Evolutionary conservation across 129 eudicot species (phyloP).

Genomic region (carrot (Daucus carota)): DNA sequence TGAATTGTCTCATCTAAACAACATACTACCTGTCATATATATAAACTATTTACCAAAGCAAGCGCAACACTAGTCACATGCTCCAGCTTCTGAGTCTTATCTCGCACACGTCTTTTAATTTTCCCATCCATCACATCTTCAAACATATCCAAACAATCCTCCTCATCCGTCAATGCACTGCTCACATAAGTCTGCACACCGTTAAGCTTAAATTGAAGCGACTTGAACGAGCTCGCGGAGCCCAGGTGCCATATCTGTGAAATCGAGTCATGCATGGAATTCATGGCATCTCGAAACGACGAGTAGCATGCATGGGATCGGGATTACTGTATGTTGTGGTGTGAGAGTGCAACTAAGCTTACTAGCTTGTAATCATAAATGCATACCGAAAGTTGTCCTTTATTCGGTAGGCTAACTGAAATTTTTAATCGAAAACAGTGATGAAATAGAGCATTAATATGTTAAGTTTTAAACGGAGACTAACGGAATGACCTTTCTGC

Average conservation of each 20-base stretch:
- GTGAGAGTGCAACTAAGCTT: too few species aligned
- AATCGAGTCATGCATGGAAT: constrained; percentile 40
- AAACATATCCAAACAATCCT: constrained; percentile 75
- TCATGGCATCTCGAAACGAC: constrained; percentile 48
- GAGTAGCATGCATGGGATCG: too few species aligned
- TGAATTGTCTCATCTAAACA: constrained; percentile 81
- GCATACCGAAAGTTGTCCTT: too few species aligned
- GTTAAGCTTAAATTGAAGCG: constrained; percentile 57
- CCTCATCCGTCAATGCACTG: constrained; percentile 76
- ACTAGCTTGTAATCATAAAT: too few species aligned
- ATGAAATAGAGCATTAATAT: too few species aligned
- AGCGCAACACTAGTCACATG: constrained; percentile 67
- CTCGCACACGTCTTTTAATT: constrained; percentile 36
- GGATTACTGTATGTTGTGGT: too few species aligned
- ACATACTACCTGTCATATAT: too few species aligned
- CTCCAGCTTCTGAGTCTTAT: constrained; percentile 36
- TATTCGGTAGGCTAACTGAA: too few species aligned
- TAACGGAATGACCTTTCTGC: too few species aligned
- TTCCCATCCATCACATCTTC: constrained; percentile 35
- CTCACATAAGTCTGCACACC: constrained; percentile 94
- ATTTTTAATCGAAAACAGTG: too few species aligned
- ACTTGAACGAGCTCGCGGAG: constrained; percentile 23
- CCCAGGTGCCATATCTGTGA: constrained; percentile 45
- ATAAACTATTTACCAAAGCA: constrained; percentile 64
- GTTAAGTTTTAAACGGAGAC: too few species aligned